Evolutionary conservation across 2,329 filamentous ascomycete species (phyloP).

Genomic region (Simplicillium aogashimaense): DNA sequence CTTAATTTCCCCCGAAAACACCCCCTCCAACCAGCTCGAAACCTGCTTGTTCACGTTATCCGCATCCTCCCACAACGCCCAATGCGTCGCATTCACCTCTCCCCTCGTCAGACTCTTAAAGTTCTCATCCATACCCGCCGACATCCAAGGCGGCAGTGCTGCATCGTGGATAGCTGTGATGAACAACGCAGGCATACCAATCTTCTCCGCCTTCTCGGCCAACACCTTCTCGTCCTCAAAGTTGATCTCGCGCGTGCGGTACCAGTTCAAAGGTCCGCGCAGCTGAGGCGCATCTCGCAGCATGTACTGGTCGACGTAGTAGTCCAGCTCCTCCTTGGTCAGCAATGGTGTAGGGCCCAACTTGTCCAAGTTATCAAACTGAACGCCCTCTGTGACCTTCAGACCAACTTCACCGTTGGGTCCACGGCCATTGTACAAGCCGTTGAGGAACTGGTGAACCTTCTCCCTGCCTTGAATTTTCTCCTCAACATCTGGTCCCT

Average conservation of each 20-base stretch:
- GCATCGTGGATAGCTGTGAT: slow-evolving; percentile 61
- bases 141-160: slow-evolving; percentile 64
- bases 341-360: slow-evolving; percentile 51
- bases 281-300: slow-evolving; percentile 49
- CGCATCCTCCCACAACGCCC: slow-evolving; percentile 69
- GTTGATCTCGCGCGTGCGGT: slow-evolving; percentile 65
- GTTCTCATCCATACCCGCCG: slow-evolving; percentile 57
- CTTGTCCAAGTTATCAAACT: slow-evolving; percentile 51
- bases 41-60: slow-evolving; percentile 62
- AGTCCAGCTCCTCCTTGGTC: slow-evolving; percentile 60
- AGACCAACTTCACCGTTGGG: slow-evolving; percentile 48
- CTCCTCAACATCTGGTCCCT: slow-evolving; percentile 54
- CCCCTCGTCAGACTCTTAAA: slow-evolving; percentile 55
- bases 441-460: slow-evolving; percentile 61
- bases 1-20: slow-evolving; percentile 15
- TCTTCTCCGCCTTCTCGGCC: slow-evolving; percentile 42
- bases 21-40: slow-evolving; percentile 51
- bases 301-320: slow-evolving; percentile 65
- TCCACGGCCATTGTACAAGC: slow-evolving; percentile 58
- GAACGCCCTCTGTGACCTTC: slow-evolving; percentile 48
- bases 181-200: slow-evolving; percentile 61
- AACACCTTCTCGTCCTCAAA: slow-evolving; percentile 62
- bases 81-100: slow-evolving; percentile 65
- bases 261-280: slow-evolving; percentile 80
- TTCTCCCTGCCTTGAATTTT: slow-evolving; percentile 46